Evolutionary conservation across 1,284 basidiomycete genomes (phyloP), one percentile per base, ranked within the genome.

Genomic region (Cutaneotrichosporon curvatum): DNA sequence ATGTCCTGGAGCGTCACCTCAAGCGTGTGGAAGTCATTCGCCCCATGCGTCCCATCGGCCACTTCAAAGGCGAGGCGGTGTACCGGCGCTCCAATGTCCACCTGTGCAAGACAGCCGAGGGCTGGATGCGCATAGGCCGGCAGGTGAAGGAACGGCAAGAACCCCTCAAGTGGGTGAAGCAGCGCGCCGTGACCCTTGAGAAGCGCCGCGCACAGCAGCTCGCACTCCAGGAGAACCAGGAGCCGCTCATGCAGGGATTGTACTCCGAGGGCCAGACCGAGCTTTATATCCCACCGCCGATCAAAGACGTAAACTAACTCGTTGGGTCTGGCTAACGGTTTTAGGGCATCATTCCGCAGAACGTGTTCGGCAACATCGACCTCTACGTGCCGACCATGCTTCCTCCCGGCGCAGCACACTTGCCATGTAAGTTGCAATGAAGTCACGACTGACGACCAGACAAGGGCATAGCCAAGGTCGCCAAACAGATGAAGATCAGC

Each of bases 321-420:
- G 5, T 36, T 43, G 41, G 20, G 6, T 20, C 18, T 32, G 37
- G 35, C 50, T 51, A n/a, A 46, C 30, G 0, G 12, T 7, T 11
- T 4, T 59, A 96, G 86, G 94, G 95, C 18, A 81, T 81, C 64
- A 81, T 98, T 32, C 91, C 91, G 4, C 92, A 86, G 71, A 99
- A 99, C 61, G 81, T 84, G 52, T 99, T 95, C 67, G 95, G 95
- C 18, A 97, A 97, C 67, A 87, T 99, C 54, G 94, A 99, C 72
- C 73, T 99, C 22, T 98, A 95, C 67, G 87, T 87, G 5, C 85
- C 89, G 20, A 84, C 85, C 2, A 98, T 99, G 94, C 77, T 98
- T 20, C 95, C 95, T 1, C 73, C 72, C 43, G 94, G 94, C 14
- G 89, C 81, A 4, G 83, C 77, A 1, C 88, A 97, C 72, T 75